These are phyloP conservation scores for Arabidopsis suecica DNA, from an alignment of 345 rosid species.

Conservation along the genomic window DNA sequence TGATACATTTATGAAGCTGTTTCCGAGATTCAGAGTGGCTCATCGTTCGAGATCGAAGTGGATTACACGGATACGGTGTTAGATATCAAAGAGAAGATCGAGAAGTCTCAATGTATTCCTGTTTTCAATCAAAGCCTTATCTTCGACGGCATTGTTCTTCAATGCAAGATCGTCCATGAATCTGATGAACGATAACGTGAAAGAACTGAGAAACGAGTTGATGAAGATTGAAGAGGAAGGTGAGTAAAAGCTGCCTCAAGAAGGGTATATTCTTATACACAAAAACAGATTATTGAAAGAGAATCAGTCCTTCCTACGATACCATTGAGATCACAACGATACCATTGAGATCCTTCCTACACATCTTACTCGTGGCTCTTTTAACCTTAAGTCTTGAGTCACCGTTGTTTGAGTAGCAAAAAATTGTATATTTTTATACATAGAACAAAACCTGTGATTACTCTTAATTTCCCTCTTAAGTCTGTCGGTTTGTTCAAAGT, in stretches of 20 bases:
- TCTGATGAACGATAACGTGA: constrained; percentile 59
- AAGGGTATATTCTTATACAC: constrained; percentile 69
- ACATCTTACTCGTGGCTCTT: background rate
- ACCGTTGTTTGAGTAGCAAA: background rate
- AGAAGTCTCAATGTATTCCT: background rate
- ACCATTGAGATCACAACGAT: background rate
- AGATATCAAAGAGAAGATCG: background rate
- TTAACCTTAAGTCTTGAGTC: background rate
- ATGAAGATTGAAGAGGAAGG: constrained; percentile 55
- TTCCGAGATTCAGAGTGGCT: constrained; percentile 48
- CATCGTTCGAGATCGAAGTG: background rate
- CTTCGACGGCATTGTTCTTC: background rate
- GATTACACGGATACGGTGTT: background rate
- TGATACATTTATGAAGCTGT: constrained; percentile 53
- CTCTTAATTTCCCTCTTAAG: no score
- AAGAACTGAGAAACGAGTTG: constrained; percentile 71
- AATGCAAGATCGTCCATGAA: background rate
- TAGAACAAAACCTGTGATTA: background rate
- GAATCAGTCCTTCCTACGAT: no score
- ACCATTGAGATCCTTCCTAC: background rate
- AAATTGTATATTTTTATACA: background rate
- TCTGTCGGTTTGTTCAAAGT: background rate
- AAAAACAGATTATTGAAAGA: constrained; percentile 64
- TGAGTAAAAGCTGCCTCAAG: constrained; percentile 60
- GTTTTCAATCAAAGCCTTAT: background rate